Base-by-base conservation (phyloP, 2,329 filamentous ascomycete genomes). In the Phyllosticta citribraziliensis region DNA sequence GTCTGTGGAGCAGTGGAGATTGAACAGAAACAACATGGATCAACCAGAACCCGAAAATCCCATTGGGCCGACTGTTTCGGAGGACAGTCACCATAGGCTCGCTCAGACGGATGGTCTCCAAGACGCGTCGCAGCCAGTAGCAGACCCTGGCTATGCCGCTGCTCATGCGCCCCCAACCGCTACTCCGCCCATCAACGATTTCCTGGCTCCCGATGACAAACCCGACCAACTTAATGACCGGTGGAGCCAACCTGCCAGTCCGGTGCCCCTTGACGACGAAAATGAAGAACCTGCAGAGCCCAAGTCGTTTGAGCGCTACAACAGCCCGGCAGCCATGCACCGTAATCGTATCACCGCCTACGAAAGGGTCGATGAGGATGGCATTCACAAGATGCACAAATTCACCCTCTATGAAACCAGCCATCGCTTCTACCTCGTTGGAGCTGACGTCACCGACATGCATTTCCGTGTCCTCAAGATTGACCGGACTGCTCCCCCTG, bases 401-500 rank as follows among this genome's bases (percentile, higher is more conserved):
- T 97, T 96, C 74, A 94, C 89, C n/a, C 78, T 99, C 22, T 97
- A 99, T 74, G 94, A 99, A 77, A 99, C 94, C 2, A 89, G 90
- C 12, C 91, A 87, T 60, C 84, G 91, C 58, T 99, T 94, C 74
- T 99, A 97, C 73, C 88, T 99, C 65, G 91, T 97, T 19, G 94
- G 94, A 14, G 88, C 89, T 57, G 94, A 99, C 71, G 85, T 96
- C 61, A 87, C 91, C 66, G 94, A 97, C 73, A 88, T 84, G 68
- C 85, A 88, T 25, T 97, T 94, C 74, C 86, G 92, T 57, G 91
- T 99, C 61, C 78, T 99, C 70, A 97, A 97, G 74, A 95, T 99
- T 67, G 93, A 97, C 72, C 86, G 94, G 54, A 96, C 90, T 5
- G 86, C 87, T 27, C 89, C 92, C 66, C 82, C 82, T 70, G 89